A percentile compares a stretch with the other conserved stretches of the same genome.
Conservation (phyloP, 1,284 basidiomycete species). For the Coniferiporia sulphurascens region DNA sequence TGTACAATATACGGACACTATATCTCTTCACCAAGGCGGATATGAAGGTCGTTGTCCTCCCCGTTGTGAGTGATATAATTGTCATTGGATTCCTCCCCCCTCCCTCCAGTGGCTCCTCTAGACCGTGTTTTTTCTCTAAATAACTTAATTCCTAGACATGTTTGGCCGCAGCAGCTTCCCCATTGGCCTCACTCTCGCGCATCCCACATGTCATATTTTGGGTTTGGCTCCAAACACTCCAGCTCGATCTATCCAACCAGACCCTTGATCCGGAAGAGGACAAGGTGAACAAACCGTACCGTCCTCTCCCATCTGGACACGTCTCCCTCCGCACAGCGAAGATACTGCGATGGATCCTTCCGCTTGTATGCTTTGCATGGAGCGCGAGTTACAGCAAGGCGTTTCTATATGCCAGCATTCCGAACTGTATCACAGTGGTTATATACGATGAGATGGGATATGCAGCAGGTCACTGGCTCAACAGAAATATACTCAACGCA, state of each 20-base stretch:
- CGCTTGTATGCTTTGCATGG: slow-evolving; percentile 30
- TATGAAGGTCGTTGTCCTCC: slow-evolving; percentile 35
- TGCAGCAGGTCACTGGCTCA: slow-evolving; percentile 33
- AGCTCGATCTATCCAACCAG: slow-evolving; percentile 43
- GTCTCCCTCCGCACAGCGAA: slow-evolving; percentile 31
- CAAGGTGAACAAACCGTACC: slow-evolving; percentile 37
- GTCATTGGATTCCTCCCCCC: slow-evolving; percentile 3
- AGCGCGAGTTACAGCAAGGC: slow-evolving; percentile 31
- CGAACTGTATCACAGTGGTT: slow-evolving; percentile 27
- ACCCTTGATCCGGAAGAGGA: slow-evolving; percentile 37
- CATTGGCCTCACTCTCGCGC: slow-evolving; percentile 12
- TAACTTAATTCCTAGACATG: slow-evolving; percentile 1
- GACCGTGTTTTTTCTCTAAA: no score
- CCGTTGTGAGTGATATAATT: slow-evolving; percentile 31
- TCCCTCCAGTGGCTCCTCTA: background rate
- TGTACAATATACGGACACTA: slow-evolving; percentile 28
- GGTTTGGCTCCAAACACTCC: slow-evolving; percentile 40
- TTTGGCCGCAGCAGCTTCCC: slow-evolving; percentile 8
- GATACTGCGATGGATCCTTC: slow-evolving; percentile 33
- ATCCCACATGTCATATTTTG: slow-evolving; percentile 32
- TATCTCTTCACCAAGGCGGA: slow-evolving; percentile 41
- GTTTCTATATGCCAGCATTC: slow-evolving; percentile 29
- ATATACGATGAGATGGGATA: slow-evolving; percentile 34
- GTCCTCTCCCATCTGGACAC: slow-evolving; percentile 39
- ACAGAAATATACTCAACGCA: slow-evolving; percentile 34